Conservation (phyloP, 164 flowering plant genomes). For the Kingdonia uniflora region DNA sequence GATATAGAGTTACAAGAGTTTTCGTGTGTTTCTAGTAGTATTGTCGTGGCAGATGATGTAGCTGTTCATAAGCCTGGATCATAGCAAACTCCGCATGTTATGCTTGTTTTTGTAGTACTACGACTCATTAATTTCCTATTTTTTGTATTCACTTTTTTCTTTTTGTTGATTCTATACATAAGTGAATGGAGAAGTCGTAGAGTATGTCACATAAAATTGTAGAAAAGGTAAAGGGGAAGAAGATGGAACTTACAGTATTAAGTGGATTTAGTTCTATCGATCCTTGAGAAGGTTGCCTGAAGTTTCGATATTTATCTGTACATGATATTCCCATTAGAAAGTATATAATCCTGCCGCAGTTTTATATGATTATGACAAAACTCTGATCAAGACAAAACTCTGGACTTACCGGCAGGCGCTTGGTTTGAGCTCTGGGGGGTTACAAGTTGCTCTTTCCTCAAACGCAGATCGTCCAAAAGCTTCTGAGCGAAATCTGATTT, state of each 20-base stretch:
- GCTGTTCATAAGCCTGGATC: no score
- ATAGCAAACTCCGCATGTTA: no score
- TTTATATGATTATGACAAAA: not conserved
- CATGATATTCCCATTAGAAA: not conserved
- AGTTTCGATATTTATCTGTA: constrained; percentile 34
- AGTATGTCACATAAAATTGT: no score
- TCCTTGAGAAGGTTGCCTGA: constrained; percentile 31
- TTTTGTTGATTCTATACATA: no score
- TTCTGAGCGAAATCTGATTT: constrained; percentile 81
- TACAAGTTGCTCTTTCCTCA: constrained; percentile 64
- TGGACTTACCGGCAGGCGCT: constrained; percentile 29
- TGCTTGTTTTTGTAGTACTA: no score
- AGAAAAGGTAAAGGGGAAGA: not conserved
- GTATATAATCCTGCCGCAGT: not conserved
- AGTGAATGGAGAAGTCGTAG: no score
- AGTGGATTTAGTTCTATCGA: constrained; percentile 22
- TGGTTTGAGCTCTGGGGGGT: constrained; percentile 23
- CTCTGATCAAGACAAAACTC: no score
- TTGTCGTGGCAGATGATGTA: no score
- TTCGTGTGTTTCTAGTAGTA: no score
- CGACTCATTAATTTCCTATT: no score
- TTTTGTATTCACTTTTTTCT: no score
- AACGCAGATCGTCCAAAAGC: constrained; percentile 68
- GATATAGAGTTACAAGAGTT: no score
- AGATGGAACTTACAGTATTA: constrained; percentile 27